These are phyloP conservation scores for Suhomyces faveliae DNA, from an alignment of 805 yeast species.

Conservation along the genomic window DNA sequence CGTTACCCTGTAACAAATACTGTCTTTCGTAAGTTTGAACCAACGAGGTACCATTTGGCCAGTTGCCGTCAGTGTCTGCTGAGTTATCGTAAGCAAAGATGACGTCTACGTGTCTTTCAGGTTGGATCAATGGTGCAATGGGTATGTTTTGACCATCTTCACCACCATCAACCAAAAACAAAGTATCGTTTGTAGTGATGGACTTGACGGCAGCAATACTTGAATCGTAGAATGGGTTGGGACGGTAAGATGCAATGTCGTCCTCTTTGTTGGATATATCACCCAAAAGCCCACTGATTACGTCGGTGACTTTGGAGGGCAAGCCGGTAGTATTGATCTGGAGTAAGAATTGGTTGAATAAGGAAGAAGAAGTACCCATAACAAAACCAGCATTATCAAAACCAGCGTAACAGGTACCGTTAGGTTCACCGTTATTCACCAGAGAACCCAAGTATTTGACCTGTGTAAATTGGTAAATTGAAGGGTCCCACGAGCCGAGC, in stretches of 20 bases:
- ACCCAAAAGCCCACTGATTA: constrained; percentile 23
- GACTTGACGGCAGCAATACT: constrained; percentile 29
- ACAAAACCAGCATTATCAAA: constrained; percentile 27
- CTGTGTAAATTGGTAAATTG: constrained; percentile 21
- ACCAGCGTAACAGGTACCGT: constrained; percentile 21
- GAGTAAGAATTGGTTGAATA: constrained; percentile 24
- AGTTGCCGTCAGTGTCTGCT: constrained; percentile 55
- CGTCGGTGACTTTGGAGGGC: constrained; percentile 16
- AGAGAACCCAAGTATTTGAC: constrained; percentile 25
- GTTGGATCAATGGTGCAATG: constrained; percentile 59
- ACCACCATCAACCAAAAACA: constrained; percentile 76
- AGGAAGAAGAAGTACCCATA: constrained; percentile 25
- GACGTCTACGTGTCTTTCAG: constrained; percentile 59
- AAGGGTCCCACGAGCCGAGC: constrained; percentile 30
- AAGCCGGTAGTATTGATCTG: constrained; percentile 16
- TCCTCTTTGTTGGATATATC: constrained; percentile 46
- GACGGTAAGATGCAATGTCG: constrained; percentile 21
- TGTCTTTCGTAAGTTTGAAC: constrained; percentile 59
- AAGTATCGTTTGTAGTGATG: constrained; percentile 39
- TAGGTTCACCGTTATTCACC: constrained; percentile 17
- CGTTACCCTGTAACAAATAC: constrained; percentile 33
- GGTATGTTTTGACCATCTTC: constrained; percentile 76
- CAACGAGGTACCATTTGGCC: constrained; percentile 71
- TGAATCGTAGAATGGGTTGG: constrained; percentile 43
- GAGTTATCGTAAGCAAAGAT: constrained; percentile 66